Conservation (phyloP, 2,329 filamentous ascomycete genomes). For the Claviceps spartinae region DNA sequence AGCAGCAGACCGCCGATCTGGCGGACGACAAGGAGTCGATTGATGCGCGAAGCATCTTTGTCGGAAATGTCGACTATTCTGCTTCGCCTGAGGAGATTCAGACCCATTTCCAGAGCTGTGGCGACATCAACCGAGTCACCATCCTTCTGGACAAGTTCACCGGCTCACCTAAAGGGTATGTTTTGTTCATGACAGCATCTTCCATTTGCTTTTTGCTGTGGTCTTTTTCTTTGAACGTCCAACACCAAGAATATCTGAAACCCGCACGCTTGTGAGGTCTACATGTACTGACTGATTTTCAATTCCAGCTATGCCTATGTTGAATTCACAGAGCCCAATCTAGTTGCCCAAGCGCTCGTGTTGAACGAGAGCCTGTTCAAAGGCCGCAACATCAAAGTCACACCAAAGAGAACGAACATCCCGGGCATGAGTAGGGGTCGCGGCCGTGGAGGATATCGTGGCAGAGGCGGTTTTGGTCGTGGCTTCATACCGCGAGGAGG, state of each 20-base stretch:
- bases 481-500: conserved; percentile 42
- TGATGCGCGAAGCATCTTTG: conserved; percentile 90
- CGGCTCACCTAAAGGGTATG: conserved; percentile 93
- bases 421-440: conserved; percentile 84
- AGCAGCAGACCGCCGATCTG: conserved; percentile 70
- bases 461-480: conserved; percentile 40
- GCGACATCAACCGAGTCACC: conserved; percentile 94
- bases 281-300: neutral
- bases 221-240: neutral
- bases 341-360: conserved; percentile 86
- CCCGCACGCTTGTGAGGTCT: neutral
- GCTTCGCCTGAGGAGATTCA: conserved; percentile 93
- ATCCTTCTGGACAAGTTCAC: conserved; percentile 97
- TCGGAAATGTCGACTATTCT: conserved; percentile 96
- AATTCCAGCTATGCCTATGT: conserved; percentile 82
- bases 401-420: conserved; percentile 88
- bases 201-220: too few relatives aligned
- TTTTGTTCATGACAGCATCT: neutral
- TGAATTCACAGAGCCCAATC: conserved; percentile 86
- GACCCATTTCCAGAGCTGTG: conserved; percentile 93
- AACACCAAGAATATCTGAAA: too few relatives aligned
- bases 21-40: conserved; percentile 92
- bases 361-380: conserved; percentile 95
- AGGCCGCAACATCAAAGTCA: conserved; percentile 87
- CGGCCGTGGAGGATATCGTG: conserved; percentile 41